Base-by-base conservation (phyloP, 768 basidiomycete species). In the Termitomyces sp. region DNA sequence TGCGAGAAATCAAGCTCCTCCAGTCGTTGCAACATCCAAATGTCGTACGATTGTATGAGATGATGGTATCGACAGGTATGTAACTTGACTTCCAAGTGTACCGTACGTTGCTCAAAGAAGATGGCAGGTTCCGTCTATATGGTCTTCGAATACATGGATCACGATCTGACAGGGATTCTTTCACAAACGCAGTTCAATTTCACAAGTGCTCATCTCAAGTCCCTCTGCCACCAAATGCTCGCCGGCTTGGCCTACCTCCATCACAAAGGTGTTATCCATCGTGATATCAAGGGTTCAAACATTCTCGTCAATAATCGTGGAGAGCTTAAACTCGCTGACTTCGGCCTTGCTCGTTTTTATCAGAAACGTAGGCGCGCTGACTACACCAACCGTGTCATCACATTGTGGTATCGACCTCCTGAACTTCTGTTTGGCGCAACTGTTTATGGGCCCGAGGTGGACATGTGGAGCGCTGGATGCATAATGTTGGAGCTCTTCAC, bases 71-170 rank as follows among this genome's bases (percentile, higher is more conserved):
- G 0, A 91, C 92, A 62, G 94, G 97, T 94, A 62, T 60, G 82
- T 61, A 12, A 16, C 7, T 52, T 41, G 40, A 39, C 10, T 41
- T 38, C 20, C 33, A 5, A 4, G 27, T 29, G 27, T 32, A 15
- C 57, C 27, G 27, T 32, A 15, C 57, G 3, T 54, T 40, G 42
- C 60, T 55, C 56, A 57, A 39, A 38, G 25, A 41, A 35, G 56
- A 52, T 46, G 16, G 5, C 63, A 98, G 96, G 94, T 55, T 87
- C 89, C 45, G 95, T 97, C 39, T 96, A 93, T 72, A 99, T 99
- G 97, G 96, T 99, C 36, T 94, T 98, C 64, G 95, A 98, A 69
- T 99, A 99, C 70, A 91, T 97, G 91, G 94, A 99, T 64, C 96
- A 98, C 67, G 97, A 99, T 67, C 76, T 99, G 51, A 98, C 95